Evolutionary conservation across 331 rosid species (phyloP).

Genomic region (Pyracantha coccinea): DNA sequence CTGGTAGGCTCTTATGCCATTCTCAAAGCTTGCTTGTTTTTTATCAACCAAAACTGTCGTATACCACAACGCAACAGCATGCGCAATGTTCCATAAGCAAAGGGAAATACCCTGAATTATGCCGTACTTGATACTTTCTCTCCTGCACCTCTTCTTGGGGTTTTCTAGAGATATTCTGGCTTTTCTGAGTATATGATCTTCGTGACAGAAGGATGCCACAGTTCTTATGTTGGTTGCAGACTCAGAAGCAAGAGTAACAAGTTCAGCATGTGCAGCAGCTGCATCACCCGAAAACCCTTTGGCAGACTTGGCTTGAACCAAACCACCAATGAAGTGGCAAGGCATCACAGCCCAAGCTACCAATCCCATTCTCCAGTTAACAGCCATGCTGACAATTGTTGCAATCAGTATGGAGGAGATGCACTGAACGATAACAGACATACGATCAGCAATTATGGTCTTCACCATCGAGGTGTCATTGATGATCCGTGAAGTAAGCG

Average conservation of each 20-base stretch:
- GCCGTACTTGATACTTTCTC: conserved; percentile 67
- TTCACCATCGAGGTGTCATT: conserved; percentile 77
- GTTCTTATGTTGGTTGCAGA: conserved; percentile 81
- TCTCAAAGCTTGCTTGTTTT: conserved; percentile 46
- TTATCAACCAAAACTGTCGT: conserved; percentile 55
- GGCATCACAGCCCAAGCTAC: conserved; percentile 99
- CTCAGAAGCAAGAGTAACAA: conserved; percentile 69
- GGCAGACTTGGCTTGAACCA: conserved; percentile 85
- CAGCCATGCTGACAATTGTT: conserved; percentile 61
- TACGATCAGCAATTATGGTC: conserved; percentile 71
- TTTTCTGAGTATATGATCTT: conserved; percentile 55
- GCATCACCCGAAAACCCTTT: conserved; percentile 86
- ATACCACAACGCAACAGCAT: conserved; percentile 88
- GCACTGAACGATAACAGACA: conserved; percentile 85
- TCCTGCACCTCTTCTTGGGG: conserved; percentile 57
- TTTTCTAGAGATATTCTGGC: conserved; percentile 51
- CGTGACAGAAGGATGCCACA: conserved; percentile 84
- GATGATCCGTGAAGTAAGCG: conserved; percentile 69
- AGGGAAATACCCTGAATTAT: conserved; percentile 73
- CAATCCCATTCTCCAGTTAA: conserved; percentile 85
- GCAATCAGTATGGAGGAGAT: conserved; percentile 84
- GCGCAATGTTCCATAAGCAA: conserved; percentile 88
- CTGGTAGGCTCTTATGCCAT: conserved; percentile 80
- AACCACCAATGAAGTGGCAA: conserved; percentile 94
- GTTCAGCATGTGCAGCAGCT: conserved; percentile 57